These are phyloP conservation scores for Fragilaria radians DNA, from an alignment of 108 stramenopile genomes.

Conservation along the genomic window DNA sequence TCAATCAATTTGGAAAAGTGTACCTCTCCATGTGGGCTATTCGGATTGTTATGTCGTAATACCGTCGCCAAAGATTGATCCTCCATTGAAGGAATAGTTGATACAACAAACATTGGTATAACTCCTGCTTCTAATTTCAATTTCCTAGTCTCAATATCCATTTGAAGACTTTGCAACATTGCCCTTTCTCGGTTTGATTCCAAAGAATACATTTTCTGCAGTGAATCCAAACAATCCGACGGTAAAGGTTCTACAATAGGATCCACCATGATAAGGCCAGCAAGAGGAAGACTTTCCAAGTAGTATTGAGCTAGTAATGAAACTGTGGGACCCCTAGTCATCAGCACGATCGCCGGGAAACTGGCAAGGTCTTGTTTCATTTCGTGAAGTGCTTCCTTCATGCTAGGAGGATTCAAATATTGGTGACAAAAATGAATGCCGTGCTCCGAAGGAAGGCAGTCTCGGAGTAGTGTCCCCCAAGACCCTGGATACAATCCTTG, in stretches of 20 bases:
- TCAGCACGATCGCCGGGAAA: conserved; percentile 18
- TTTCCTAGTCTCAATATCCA: neutral
- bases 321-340: conserved; percentile 32
- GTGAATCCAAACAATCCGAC: neutral
- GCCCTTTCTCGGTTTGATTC: conserved; percentile 2
- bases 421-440: conserved; percentile 27
- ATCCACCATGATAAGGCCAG: conserved; percentile 51
- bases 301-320: conserved; percentile 36
- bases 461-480: conserved; percentile 15
- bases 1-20: neutral
- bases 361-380: conserved; percentile 14
- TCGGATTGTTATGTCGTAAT: neutral
- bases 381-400: conserved; percentile 1
- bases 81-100: neutral
- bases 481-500: conserved; percentile 4
- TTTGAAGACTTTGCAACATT: neutral
- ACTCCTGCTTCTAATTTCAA: conserved; percentile 42
- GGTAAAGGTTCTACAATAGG: conserved; percentile 18
- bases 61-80: neutral
- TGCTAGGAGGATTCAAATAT: neutral
- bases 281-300: conserved; percentile 38
- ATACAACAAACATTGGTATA: conserved; percentile 45
- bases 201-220: neutral
- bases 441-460: conserved; percentile 14
- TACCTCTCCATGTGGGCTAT: neutral